Conservation (phyloP, 2,329 filamentous ascomycete genomes). For the Neopestalotiopsis sp. region DNA sequence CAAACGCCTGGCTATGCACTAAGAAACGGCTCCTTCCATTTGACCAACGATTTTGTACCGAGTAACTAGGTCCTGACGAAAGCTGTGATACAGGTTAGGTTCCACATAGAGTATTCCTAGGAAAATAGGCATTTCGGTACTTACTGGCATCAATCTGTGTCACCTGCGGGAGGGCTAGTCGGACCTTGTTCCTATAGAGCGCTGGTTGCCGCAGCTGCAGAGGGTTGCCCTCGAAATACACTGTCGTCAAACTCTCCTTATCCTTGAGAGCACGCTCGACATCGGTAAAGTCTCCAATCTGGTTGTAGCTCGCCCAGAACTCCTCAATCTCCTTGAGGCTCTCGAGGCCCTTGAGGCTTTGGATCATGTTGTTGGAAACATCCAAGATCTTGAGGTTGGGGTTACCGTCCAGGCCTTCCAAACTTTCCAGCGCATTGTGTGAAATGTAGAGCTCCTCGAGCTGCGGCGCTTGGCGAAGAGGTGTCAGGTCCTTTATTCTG, state of each 20-base stretch:
- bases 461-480: slow-evolving; percentile 72
- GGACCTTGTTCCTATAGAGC: slow-evolving; percentile 92
- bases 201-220: slow-evolving; percentile 80
- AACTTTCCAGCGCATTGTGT: slow-evolving; percentile 83
- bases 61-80: slow-evolving; percentile 29
- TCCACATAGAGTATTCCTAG: not conserved
- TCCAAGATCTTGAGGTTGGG: slow-evolving; percentile 78
- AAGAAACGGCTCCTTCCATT: slow-evolving; percentile 21
- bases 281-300: slow-evolving; percentile 79
- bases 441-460: slow-evolving; percentile 96
- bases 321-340: slow-evolving; percentile 79
- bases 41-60: not conserved
- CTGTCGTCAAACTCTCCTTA: slow-evolving; percentile 81
- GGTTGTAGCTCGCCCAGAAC: slow-evolving; percentile 92
- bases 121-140: slow-evolving; percentile 44
- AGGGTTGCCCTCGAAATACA: slow-evolving; percentile 96
- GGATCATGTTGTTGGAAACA: slow-evolving; percentile 85
- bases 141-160: slow-evolving; percentile 96
- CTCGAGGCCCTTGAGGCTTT: slow-evolving; percentile 74
- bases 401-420: slow-evolving; percentile 74
- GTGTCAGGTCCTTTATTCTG: slow-evolving; percentile 79
- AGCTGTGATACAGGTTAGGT: slow-evolving; percentile 26
- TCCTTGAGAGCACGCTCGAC: slow-evolving; percentile 79
- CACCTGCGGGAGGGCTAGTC: slow-evolving; percentile 83
- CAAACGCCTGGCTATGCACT: slow-evolving; percentile 38